These are phyloP conservation scores for Pilatotrama ljubarskyi DNA, from an alignment of 768 basidiomycete species.

Conservation along the genomic window DNA sequence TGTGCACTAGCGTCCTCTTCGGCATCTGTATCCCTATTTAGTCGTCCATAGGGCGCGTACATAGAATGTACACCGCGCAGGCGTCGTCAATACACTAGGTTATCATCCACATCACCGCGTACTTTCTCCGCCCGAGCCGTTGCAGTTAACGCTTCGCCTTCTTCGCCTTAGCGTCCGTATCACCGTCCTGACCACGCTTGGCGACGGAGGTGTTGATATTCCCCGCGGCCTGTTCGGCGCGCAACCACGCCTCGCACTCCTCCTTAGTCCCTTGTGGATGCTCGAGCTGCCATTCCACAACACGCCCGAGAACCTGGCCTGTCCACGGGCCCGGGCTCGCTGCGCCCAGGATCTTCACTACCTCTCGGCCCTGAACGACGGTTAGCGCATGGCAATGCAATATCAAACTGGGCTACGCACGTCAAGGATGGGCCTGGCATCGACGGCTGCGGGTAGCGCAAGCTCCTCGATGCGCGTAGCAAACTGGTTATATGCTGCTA, in stretches of 20 bases:
- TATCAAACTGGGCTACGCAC: slow-evolving; percentile 47
- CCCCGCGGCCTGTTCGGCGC: slow-evolving; percentile 50
- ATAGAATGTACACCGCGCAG: not conserved
- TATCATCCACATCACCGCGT: not conserved
- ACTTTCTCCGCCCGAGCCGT: not conserved
- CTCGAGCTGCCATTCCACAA: slow-evolving; percentile 86
- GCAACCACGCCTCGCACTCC: slow-evolving; percentile 71
- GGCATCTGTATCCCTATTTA: slow-evolving; percentile 6
- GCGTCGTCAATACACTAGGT: slow-evolving; percentile 16
- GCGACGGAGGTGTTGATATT: slow-evolving; percentile 33
- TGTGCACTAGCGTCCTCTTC: not conserved
- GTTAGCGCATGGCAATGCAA: not conserved
- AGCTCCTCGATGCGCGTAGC: slow-evolving; percentile 59
- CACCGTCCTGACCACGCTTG: slow-evolving; percentile 30
- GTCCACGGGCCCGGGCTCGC: slow-evolving; percentile 71
- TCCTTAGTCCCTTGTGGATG: slow-evolving; percentile 67
- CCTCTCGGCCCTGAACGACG: slow-evolving; percentile 63
- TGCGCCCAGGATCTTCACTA: slow-evolving; percentile 52
- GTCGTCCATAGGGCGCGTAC: not conserved
- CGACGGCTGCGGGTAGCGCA: slow-evolving; percentile 56
- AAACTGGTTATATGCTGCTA: slow-evolving; percentile 69
- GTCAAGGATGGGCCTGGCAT: slow-evolving; percentile 74
- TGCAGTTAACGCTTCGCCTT: slow-evolving; percentile 28
- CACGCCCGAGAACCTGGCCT: slow-evolving; percentile 56
- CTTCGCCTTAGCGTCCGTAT: slow-evolving; percentile 27